Evolutionary conservation across 169 alveolate species (phyloP).

Genomic region (Eimeria sp.): DNA sequence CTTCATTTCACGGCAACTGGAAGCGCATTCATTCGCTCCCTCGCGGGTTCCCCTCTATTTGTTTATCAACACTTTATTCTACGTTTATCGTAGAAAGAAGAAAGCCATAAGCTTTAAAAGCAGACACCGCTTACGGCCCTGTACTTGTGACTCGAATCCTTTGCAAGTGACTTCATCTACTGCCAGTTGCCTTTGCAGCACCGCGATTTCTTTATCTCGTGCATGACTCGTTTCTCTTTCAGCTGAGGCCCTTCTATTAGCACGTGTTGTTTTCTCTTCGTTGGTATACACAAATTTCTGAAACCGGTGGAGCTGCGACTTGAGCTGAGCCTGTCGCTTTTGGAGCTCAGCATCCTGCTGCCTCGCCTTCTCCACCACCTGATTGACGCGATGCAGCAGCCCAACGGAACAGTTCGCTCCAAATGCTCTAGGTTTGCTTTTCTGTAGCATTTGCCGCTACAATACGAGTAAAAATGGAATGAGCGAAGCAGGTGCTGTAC

Average conservation of each 20-base stretch:
- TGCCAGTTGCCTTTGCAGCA: constrained; percentile 40
- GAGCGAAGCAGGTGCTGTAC: not conserved
- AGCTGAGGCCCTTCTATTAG: constrained; percentile 17
- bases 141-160: constrained; percentile 14
- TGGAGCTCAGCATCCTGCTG: constrained; percentile 58
- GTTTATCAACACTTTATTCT: not conserved
- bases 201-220: constrained; percentile 18
- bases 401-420: not conserved
- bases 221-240: constrained; percentile 38
- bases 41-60: too few relatives aligned
- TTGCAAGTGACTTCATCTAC: constrained; percentile 27
- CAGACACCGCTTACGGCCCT: not conserved
- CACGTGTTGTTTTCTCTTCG: constrained; percentile 39
- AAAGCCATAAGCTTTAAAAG: not conserved
- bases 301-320: constrained; percentile 52
- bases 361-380: constrained; percentile 55
- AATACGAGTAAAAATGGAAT: too few relatives aligned
- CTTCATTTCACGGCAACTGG: not conserved
- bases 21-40: too few relatives aligned
- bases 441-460: not conserved
- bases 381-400: not conserved
- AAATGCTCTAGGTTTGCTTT: not conserved
- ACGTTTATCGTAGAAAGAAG: not conserved
- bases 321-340: constrained; percentile 58
- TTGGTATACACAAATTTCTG: constrained; percentile 56